A percentile compares a stretch with the other conserved stretches of the same genome.
These are phyloP conservation scores for Ceratorhiza oryzae-sativae DNA, from an alignment of 1,284 basidiomycete genomes.

Conservation along the genomic window DNA sequence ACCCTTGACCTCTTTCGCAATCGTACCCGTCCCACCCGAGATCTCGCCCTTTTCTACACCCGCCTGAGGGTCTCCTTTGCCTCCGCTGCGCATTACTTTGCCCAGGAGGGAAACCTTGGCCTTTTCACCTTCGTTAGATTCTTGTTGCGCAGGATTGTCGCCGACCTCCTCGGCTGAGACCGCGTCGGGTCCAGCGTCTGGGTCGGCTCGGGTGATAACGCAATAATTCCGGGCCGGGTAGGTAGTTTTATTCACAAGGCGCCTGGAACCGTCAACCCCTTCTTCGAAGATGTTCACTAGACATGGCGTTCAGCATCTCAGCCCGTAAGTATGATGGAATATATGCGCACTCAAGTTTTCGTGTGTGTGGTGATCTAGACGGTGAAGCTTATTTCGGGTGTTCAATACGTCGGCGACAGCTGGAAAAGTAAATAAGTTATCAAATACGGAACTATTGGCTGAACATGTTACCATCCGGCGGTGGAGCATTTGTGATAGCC, in stretches of 20 bases:
- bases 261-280: conserved; percentile 41
- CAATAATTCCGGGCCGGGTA: conserved; percentile 45
- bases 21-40: conserved; percentile 37
- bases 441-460: too few relatives aligned
- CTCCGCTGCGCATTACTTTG: neutral
- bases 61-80: neutral
- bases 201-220: conserved; percentile 46
- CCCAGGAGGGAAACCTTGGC: conserved; percentile 24
- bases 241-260: conserved; percentile 40
- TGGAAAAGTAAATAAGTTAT: conserved; percentile 4
- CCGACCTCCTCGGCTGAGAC: conserved; percentile 25
- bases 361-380: conserved; percentile 53
- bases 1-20: conserved; percentile 44
- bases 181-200: conserved; percentile 33
- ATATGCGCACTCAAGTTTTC: conserved; percentile 49
- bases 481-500: conserved; percentile 53
- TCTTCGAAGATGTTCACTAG: conserved; percentile 38
- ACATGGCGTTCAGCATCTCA: neutral
- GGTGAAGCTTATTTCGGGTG: conserved; percentile 49
- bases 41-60: conserved; percentile 41
- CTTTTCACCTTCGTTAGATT: conserved; percentile 12
- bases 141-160: conserved; percentile 22
- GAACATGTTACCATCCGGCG: conserved; percentile 47
- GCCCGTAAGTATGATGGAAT: neutral
- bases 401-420: conserved; percentile 51